Evolutionary conservation across 257 asterid species (phyloP).

Genomic region (Eucommia ulmoides): DNA sequence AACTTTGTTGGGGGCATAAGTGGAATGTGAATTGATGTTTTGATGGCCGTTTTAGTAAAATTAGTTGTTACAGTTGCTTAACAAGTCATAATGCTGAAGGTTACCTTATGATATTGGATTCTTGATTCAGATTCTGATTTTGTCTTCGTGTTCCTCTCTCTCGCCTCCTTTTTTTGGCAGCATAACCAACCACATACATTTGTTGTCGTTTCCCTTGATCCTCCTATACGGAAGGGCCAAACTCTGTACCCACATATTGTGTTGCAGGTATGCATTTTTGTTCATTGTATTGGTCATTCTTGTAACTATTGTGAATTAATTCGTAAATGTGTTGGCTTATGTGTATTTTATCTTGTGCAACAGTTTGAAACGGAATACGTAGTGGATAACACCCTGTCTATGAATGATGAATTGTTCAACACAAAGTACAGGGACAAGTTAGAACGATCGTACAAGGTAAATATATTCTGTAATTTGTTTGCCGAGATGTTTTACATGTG

Average conservation of each 20-base stretch:
- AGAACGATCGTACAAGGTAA: constrained; percentile 55
- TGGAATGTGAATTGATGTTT: no score
- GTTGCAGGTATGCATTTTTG: constrained; percentile 52
- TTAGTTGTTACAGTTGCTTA: neutral
- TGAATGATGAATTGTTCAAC: constrained; percentile 66
- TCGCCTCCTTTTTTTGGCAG: no score
- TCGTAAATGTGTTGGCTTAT: constrained; percentile 1
- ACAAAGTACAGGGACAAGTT: constrained; percentile 76
- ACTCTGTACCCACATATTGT: constrained; percentile 92
- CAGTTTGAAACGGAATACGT: constrained; percentile 87
- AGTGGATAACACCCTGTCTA: constrained; percentile 44
- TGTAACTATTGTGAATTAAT: neutral
- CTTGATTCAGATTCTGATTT: no score
- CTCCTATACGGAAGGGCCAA: constrained; percentile 97
- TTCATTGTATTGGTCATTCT: neutral
- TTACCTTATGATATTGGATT: no score
- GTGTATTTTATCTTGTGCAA: constrained; percentile 3
- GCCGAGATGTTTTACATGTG: no score
- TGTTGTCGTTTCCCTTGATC: constrained; percentile 88
- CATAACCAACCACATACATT: constrained; percentile 86
- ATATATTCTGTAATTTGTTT: no score
- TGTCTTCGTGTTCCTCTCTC: constrained; percentile 5
- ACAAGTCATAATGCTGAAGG: neutral
- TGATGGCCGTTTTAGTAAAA: no score
- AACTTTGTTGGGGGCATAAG: neutral